These are phyloP conservation scores for Achlya hypogyna DNA, from an alignment of 352 stramenopile genomes.

Conservation along the genomic window DNA sequence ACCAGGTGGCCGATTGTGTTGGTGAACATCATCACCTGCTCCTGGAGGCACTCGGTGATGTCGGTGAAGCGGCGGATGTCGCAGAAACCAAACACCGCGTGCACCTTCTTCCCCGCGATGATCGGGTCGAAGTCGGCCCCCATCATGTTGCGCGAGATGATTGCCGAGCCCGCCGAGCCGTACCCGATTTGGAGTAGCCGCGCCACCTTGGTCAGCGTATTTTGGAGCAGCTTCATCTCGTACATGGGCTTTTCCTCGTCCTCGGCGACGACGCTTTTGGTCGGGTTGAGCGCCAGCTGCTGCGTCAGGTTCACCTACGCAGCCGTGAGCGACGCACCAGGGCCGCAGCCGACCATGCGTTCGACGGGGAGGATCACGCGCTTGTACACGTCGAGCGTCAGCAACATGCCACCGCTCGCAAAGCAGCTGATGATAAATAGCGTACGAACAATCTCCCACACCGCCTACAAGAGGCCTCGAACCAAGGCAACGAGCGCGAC, in stretches of 20 bases:
- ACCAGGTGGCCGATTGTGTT: slow-evolving; percentile 76
- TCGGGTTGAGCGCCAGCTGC: slow-evolving; percentile 11
- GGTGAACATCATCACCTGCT: slow-evolving; percentile 86
- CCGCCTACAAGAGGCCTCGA: background rate
- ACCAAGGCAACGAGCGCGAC: background rate
- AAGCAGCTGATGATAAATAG: slow-evolving; percentile 9
- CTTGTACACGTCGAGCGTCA: slow-evolving; percentile 15
- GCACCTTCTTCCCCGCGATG: slow-evolving; percentile 55
- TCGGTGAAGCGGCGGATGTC: slow-evolving; percentile 85
- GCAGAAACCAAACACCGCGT: slow-evolving; percentile 81
- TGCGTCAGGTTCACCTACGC: slow-evolving; percentile 9
- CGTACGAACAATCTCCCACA: background rate
- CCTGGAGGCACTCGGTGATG: slow-evolving; percentile 82
- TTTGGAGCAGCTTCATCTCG: slow-evolving; percentile 17
- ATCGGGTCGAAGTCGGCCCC: slow-evolving; percentile 20
- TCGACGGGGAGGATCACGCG: slow-evolving; percentile 12
- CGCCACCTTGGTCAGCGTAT: slow-evolving; percentile 20
- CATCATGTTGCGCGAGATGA: slow-evolving; percentile 25
- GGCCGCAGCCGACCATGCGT: background rate
- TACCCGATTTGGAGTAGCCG: slow-evolving; percentile 23
- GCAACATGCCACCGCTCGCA: background rate
- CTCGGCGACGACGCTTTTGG: background rate
- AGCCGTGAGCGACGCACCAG: background rate
- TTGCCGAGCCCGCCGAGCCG: slow-evolving; percentile 19
- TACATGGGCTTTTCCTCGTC: slow-evolving; percentile 12